Evolutionary conservation across 1,284 basidiomycete genomes (phyloP), one percentile per base, ranked within the genome.

Genomic region (Fistulina hepatica): DNA sequence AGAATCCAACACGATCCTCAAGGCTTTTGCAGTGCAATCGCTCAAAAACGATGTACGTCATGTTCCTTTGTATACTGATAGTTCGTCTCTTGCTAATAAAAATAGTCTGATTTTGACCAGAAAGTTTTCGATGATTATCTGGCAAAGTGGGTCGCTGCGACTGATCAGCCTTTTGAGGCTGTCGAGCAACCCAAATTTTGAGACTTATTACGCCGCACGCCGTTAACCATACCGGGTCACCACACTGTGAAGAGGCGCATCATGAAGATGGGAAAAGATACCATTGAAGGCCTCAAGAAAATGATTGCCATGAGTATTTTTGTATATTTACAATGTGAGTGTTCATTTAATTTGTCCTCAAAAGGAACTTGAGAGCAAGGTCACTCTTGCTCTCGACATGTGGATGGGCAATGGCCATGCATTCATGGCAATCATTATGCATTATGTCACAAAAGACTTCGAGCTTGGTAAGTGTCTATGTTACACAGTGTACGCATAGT

Each of bases 381-480:
- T 54, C 8, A 28, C 41, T 1, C 32, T 53, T 11, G 49, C 50
- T 7, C 35, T 54, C 3, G 49, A 54, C 38, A 44, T 42, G 10
- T 54, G 52, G 50, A 53, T 49, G 10, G 40, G 37, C 16, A 51
- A 52, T 34, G 41, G 44, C 5, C 42, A 46, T 33, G 47, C 45
- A 2, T 54, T 54, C 27, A 9, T 51, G 15, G 52, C 49, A 6
- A 50, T 54, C 30, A 37, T 54, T 27, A 48, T 47, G 5, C 50
- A 52, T 30, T 52, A 49, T 25, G 41, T 51, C 9, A 42, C 32
- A 9, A 50, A 50, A n/a, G 25, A 43, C 3, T 46, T 44, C 4
- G 28, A 38, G 27, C 36, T 48, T 8, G 41, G 48, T 48, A 21
- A 2, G 39, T 34, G 16, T 6, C 13, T 10, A 13, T 25, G 22